These are phyloP conservation scores for Phytophthora pistaciae DNA, from an alignment of 352 stramenopile species.

Conservation along the genomic window DNA sequence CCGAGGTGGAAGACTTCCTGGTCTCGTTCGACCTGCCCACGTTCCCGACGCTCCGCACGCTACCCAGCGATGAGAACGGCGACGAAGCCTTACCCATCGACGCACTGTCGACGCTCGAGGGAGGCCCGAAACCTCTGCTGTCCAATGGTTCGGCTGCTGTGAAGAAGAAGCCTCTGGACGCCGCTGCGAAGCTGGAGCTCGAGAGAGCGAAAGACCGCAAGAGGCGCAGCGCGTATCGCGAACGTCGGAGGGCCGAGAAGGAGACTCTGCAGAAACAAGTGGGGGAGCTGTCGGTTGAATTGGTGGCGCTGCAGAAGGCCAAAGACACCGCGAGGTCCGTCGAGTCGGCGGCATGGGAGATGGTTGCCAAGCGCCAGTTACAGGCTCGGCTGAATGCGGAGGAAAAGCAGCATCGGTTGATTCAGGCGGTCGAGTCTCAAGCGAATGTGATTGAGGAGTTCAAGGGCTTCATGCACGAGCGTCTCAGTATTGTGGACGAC, in stretches of 20 bases:
- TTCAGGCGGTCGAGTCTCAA: constrained; percentile 10
- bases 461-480: constrained; percentile 2
- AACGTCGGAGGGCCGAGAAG: constrained; percentile 18
- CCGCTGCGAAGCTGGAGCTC: constrained; percentile 19
- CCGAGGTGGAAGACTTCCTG: constrained; percentile 28
- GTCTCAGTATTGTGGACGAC: not conserved
- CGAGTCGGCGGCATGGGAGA: constrained; percentile 17
- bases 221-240: constrained; percentile 23
- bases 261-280: constrained; percentile 23
- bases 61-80: not conserved
- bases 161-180: constrained; percentile 14
- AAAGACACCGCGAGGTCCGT: constrained; percentile 7
- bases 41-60: constrained; percentile 12
- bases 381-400: constrained; percentile 23
- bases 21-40: constrained; percentile 28
- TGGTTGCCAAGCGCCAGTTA: constrained; percentile 26
- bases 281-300: constrained; percentile 22
- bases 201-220: constrained; percentile 30
- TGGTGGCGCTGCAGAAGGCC: constrained; percentile 6
- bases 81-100: not conserved
- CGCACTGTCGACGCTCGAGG: not conserved
- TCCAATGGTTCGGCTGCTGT: not conserved
- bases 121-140: not conserved
- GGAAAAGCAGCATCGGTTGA: constrained; percentile 13
- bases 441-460: constrained; percentile 22